Evolutionary conservation across 2,329 filamentous ascomycete species (phyloP), one percentile per base, ranked within the genome.

Genomic region (Arthrobotrys conoides): DNA sequence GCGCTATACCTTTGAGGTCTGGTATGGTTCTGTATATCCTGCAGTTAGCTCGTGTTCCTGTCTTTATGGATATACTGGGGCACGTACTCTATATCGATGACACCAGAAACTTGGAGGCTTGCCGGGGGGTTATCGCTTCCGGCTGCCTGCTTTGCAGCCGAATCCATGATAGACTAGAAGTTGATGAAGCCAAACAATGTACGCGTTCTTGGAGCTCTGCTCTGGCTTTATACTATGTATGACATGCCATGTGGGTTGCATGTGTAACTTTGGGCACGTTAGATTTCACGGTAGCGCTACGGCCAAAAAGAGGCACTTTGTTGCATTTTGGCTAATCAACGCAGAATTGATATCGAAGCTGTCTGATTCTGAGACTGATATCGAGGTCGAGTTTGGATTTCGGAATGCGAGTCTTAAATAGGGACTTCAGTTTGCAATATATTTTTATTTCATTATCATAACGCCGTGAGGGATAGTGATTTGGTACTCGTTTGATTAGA

Each of bases 41-140:
- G 24, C 10, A 5, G 48, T 69, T 41, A 64, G 64, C n/a, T 9
- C 3, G 20, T 2, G 8, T 46, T 49, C 53, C 12, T 14, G 27
- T 46, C 38, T 16, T 27, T 20, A 27, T 55, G 30, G 36, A 44
- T 38, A 59, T 5, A 9, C 10, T 38, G n/a, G 9, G 14, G n/a
- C 16, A 59, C 65, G 16, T 57, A 76, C 72, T 76, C 72, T 38
- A 68, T 46, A 49, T 76, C 72, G 20, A 76, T 22, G 33, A 76
- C 46, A 16, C 65, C 72, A 5, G 72, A 57, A 33, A 76, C 55
- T 38, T 69, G n/a, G 12, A 76, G 22, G 6, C 12, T 18, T 3
- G 18, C 38, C 1, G 65, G 72, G 3, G 59, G 72, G 4, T 38
- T 49, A 61, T 51, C 27, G 10, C 14, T 41, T 18, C 46, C 20